Conservation (phyloP, 2,329 filamentous ascomycete species). For the Pseudogymnoascus sp. region DNA sequence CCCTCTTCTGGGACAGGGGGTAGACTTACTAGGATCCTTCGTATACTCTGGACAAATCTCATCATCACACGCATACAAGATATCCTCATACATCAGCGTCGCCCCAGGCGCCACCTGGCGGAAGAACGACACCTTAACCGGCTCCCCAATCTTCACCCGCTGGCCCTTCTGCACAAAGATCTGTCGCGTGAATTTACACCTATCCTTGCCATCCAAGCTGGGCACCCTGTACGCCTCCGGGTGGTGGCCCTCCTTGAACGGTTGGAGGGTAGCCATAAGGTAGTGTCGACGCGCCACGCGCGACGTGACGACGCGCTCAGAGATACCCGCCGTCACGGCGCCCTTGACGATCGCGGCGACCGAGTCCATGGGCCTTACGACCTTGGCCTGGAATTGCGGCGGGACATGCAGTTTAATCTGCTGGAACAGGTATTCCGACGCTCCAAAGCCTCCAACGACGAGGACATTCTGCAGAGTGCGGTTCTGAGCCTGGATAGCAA, state of each 20-base stretch:
- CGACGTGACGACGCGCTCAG: conserved; percentile 90
- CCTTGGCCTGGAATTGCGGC: conserved; percentile 96
- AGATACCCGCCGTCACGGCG: conserved; percentile 94
- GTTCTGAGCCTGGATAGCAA: conserved; percentile 97
- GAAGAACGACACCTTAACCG: conserved; percentile 98
- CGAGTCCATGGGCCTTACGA: conserved; percentile 96
- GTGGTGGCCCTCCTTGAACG: conserved; percentile 98
- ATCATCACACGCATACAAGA: conserved; percentile 93
- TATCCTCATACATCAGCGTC: conserved; percentile 98
- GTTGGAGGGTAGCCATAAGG: conserved; percentile 96
- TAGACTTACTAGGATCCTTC: conserved; percentile 97
- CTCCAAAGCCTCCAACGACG: conserved; percentile 95
- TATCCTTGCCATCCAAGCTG: conserved; percentile 90
- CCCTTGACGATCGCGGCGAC: conserved; percentile 98
- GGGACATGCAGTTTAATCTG: conserved; percentile 98
- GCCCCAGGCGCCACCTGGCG: conserved; percentile 93
- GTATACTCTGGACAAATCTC: conserved; percentile 98
- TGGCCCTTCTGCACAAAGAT: conserved; percentile 99
- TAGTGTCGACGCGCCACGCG: conserved; percentile 96
- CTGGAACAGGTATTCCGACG: conserved; percentile 97
- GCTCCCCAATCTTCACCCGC: conserved; percentile 97
- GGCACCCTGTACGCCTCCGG: conserved; percentile 97
- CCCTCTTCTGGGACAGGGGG: no score
- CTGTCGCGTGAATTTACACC: conserved; percentile 96
- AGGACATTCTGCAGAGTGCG: conserved; percentile 88